Base-by-base conservation (phyloP, 805 yeast genomes). In the Suhomyces prunicola region DNA sequence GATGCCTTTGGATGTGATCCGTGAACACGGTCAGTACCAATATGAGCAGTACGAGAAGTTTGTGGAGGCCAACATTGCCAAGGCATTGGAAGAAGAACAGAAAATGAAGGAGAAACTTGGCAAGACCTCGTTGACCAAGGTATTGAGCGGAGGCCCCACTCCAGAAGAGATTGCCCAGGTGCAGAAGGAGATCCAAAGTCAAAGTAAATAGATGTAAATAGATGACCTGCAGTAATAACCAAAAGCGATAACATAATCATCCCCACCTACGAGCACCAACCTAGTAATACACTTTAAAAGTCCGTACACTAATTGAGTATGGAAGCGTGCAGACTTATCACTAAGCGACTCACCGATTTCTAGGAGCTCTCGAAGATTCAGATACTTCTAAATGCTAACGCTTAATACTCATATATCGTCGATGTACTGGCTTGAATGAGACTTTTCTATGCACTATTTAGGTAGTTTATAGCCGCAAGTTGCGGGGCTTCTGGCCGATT, bases 21-120 rank as follows among this genome's bases (percentile, higher is more conserved):
- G 97, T 68, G 96, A 90, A 67, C 93, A 89, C 67, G 97, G 97
- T 62, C 96, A 90, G 72, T 83, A 84, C 74, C 90, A 89, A 69
- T 93, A 90, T 70, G 85, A 86, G 62, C 84, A 85, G 61, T 88
- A 90, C 84, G 85, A 85, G 73, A 80, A 71, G 60, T 82, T 79
- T 63, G 72, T 82, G 62, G 71, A 77, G 57, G 86, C 81, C 63
- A 80, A 82, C 66, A 83, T 82, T 52, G 80, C 75, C 50, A 84
- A 87, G 71, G 77, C 89, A 63, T 79, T 91, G 61, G 90, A 87
- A 64, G 97, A 92, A 75, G 96, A 93, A 71, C 90, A 85, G 77
- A 86, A 85, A 64, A 83, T 86, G 67, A 88, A 88, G 71, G 93
- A 88, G 66, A 82, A 89, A 65, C 78, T 88, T 75, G 91, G 91